These are phyloP conservation scores for Cladochytrium tenue DNA, from an alignment of 371 early-diverging fungal genomes.

Conservation along the genomic window DNA sequence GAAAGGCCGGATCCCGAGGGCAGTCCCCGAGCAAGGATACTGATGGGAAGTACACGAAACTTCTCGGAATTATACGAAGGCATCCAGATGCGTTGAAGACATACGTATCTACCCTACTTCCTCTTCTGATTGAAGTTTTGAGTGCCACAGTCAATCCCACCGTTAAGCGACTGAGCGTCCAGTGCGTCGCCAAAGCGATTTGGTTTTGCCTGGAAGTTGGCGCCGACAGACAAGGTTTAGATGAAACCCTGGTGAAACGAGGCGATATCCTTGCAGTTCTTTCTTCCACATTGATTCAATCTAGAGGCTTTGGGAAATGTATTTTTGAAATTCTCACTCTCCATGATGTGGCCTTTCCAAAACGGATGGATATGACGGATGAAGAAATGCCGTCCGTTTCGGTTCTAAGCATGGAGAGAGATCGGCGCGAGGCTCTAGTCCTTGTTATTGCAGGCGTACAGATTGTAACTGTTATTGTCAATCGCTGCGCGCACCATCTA, in stretches of 20 bases:
- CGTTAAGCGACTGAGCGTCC: constrained; percentile 35
- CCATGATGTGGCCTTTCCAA: constrained; percentile 24
- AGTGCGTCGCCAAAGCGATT: constrained; percentile 37
- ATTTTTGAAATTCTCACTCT: constrained; percentile 37
- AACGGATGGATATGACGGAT: background rate
- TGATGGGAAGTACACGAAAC: background rate
- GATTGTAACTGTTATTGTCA: constrained; percentile 30
- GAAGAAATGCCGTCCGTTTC: background rate
- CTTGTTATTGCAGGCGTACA: constrained; percentile 35
- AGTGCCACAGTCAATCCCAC: constrained; percentile 34
- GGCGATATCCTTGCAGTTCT: constrained; percentile 4
- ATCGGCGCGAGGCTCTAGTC: constrained; percentile 34
- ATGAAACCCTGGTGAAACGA: background rate
- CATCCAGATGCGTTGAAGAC: constrained; percentile 11
- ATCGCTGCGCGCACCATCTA: constrained; percentile 29
- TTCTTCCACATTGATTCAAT: constrained; percentile 7
- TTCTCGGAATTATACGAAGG: background rate
- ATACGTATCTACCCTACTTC: constrained; percentile 28
- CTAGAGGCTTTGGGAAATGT: constrained; percentile 41
- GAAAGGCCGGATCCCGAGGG: background rate
- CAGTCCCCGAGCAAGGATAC: background rate
- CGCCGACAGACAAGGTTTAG: background rate
- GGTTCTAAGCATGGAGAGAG: constrained; percentile 5
- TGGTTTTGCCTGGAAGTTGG: constrained; percentile 19
- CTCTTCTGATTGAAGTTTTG: constrained; percentile 44